Evolutionary conservation across 1,284 basidiomycete genomes (phyloP).

Genomic region (Phlebopus sp.): DNA sequence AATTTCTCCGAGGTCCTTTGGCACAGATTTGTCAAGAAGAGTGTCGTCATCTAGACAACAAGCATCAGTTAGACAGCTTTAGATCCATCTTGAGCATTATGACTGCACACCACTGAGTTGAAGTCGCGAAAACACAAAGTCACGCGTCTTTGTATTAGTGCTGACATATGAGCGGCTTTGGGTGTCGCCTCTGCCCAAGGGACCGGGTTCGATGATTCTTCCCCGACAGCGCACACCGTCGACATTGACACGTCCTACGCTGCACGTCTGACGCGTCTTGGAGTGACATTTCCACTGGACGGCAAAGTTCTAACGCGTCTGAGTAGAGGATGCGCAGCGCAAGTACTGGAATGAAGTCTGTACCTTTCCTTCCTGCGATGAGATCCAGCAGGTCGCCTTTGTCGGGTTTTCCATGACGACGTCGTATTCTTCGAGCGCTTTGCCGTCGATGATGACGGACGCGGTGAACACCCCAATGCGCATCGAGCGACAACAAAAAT

Average conservation of each 20-base stretch:
- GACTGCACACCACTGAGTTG: constrained; percentile 13
- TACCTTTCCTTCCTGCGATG: constrained; percentile 20
- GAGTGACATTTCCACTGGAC: constrained; percentile 13
- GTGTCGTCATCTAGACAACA: constrained; percentile 19
- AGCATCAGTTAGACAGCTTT: constrained; percentile 2
- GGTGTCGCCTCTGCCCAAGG: background rate
- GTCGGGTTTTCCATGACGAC: constrained; percentile 2
- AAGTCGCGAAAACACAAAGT: constrained; percentile 16
- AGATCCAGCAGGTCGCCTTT: constrained; percentile 18
- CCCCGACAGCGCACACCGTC: constrained; percentile 1
- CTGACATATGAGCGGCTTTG: background rate
- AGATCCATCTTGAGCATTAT: constrained; percentile 7
- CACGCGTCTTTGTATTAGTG: background rate
- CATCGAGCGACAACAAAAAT: constrained; percentile 7
- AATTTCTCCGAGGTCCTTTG: constrained; percentile 14
- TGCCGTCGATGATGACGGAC: constrained; percentile 11
- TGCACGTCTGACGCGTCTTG: background rate
- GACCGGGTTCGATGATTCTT: rapidly evolving
- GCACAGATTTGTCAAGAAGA: constrained; percentile 9
- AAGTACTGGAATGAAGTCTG: background rate
- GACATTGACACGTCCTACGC: background rate
- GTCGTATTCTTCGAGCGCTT: constrained; percentile 16
- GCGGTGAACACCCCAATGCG: constrained; percentile 11
- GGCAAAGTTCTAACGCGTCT: constrained; percentile 8
- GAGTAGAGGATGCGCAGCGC: background rate